Evolutionary conservation across 225 moss, liverwort and hornwort genomes (phyloP), one percentile per base, ranked within the genome.

Genomic region (Pseudisothecium myosuroides): DNA sequence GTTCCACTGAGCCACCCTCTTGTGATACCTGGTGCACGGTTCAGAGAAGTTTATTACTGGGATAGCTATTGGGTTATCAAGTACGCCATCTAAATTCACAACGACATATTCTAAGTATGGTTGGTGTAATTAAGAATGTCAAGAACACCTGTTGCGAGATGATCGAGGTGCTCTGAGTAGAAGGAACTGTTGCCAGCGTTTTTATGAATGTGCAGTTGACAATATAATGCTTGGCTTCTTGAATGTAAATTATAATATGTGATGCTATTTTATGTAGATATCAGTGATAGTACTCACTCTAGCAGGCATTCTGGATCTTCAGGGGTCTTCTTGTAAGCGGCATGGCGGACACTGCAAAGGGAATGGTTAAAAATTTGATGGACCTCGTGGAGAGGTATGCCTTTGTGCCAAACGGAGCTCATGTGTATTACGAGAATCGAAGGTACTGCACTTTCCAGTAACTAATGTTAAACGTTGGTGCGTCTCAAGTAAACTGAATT

Each of bases 41-140:
- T 96, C 89, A 54, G 82, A 81, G 96, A 95, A 79, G 93, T 95
- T 24, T 96, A 95, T n/a, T 96, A 95, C 90, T 96, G 95, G 95
- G 96, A 96, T 82, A 94, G 95, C 89, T 95, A 95, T 27, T 95
- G 95, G 95, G 91, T 92, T 47, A 92, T 95, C 89, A 94, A 92
- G 92, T 94, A 89, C 17, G 45, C 54, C 73, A 50, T 63, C 87
- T 76, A 9, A 81, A 76, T 54, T 76, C 11, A 88, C n/a, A 55
- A 71, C 26, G 77, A 50, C 26, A 56, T 61, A 36, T 72, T 56
- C 56, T 82, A 45, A 75, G 64, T 81, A 45, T 71, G 17, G 49
- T 79, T 62, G 76, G 34, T 85, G 45, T 85, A 67, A 66, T 56
- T 43, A 69, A 69, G 85, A 85, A 52, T 47, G 27, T 77, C 41